Evolutionary conservation across 1,284 basidiomycete species (phyloP).

Genomic region (Chondrostereum purpureum): DNA sequence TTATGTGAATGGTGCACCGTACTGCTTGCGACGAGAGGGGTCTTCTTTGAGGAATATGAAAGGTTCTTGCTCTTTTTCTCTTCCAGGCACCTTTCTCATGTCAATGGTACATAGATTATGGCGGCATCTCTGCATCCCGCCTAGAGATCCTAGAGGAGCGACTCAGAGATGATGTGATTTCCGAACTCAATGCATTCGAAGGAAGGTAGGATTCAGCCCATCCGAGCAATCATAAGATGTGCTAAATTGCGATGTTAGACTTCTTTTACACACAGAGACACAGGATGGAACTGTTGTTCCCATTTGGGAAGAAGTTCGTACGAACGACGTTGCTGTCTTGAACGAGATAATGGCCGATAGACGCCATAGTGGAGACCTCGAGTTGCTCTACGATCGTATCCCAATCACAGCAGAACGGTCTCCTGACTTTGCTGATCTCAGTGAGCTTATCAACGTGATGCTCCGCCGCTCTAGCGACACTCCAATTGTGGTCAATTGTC

Average conservation of each 20-base stretch:
- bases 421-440: constrained; percentile 65
- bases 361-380: constrained; percentile 40
- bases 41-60: constrained; percentile 85
- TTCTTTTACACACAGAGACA: constrained; percentile 89
- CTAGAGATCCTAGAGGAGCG: constrained; percentile 90
- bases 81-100: constrained; percentile 1
- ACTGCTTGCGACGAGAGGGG: constrained; percentile 72
- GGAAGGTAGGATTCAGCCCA: constrained; percentile 59
- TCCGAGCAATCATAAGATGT: no score
- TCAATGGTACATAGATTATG: constrained; percentile 57
- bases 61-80: constrained; percentile 41
- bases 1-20: constrained; percentile 86
- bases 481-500: constrained; percentile 94
- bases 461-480: constrained; percentile 66
- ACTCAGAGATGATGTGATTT: constrained; percentile 83
- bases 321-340: constrained; percentile 76
- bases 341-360: constrained; percentile 84
- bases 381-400: constrained; percentile 78
- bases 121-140: constrained; percentile 84
- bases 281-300: constrained; percentile 87
- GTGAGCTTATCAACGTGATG: constrained; percentile 78
- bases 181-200: constrained; percentile 79
- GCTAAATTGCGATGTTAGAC: no score
- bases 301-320: constrained; percentile 88
- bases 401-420: constrained; percentile 85